Percentiles rank a stretch among this genome's conserved stretches.
Conservation (phyloP, 1,284 basidiomycete genomes). For the Acaromyces ingoldii region DNA sequence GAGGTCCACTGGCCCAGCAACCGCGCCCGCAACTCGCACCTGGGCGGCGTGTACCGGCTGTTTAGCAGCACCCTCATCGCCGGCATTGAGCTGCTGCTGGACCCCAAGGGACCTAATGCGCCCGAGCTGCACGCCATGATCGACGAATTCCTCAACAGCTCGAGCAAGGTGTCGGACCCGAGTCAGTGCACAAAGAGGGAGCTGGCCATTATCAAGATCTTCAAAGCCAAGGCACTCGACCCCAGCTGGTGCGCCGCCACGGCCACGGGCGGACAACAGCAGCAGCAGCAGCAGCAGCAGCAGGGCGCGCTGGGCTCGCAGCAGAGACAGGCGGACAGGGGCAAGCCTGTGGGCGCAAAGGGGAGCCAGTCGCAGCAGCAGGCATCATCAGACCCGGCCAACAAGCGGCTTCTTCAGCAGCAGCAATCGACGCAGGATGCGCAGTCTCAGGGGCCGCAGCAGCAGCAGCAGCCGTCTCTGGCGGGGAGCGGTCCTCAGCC, state of each 20-base stretch:
- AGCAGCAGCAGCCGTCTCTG: too few relatives aligned
- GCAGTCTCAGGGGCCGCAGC: too few relatives aligned
- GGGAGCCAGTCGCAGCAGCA: too few relatives aligned
- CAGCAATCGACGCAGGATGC: not conserved
- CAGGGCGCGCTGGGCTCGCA: not conserved
- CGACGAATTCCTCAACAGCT: slow-evolving; percentile 46
- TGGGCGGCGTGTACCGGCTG: slow-evolving; percentile 45
- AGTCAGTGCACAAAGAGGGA: slow-evolving; percentile 45
- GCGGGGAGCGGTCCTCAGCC: not conserved
- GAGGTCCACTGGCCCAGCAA: slow-evolving; percentile 38
- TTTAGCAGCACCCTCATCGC: slow-evolving; percentile 45
- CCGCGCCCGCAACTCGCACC: slow-evolving; percentile 33
- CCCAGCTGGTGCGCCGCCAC: slow-evolving; percentile 42
- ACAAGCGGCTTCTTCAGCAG: not conserved
- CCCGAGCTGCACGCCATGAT: slow-evolving; percentile 29
- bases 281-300: not conserved
- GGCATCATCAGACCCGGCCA: not conserved
- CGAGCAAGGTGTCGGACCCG: slow-evolving; percentile 19
- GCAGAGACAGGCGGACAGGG: not conserved
- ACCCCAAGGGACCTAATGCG: slow-evolving; percentile 31
- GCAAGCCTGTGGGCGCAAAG: too few relatives aligned
- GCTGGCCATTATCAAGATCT: slow-evolving; percentile 46
- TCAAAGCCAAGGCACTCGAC: slow-evolving; percentile 38
- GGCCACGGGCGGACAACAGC: slow-evolving; percentile 4
- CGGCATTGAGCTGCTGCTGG: slow-evolving; percentile 43